Percentiles rank a stretch among this genome's conserved stretches.
Evolutionary conservation across 208 protist genomes (phyloP).

Genomic region (Leptomonas seymouri): DNA sequence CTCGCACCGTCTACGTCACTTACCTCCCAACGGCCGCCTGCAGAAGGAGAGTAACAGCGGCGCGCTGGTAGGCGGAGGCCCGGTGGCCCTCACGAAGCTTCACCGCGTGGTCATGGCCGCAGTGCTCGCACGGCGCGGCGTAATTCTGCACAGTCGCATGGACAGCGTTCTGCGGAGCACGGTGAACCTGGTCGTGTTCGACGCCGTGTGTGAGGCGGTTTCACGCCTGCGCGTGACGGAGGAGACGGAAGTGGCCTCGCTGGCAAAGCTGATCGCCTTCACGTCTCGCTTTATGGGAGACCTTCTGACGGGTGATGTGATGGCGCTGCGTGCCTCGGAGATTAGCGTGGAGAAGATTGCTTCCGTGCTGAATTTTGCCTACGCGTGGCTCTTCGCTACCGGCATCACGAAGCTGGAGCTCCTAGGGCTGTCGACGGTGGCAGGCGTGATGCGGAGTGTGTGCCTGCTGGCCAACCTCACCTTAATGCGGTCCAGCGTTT

Average conservation of each 20-base stretch:
- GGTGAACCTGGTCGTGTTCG: constrained; percentile 89
- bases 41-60: constrained; percentile 36
- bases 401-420: constrained; percentile 76
- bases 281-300: constrained; percentile 70
- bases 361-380: constrained; percentile 70
- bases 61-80: constrained; percentile 17
- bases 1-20: constrained; percentile 76
- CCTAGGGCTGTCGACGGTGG: constrained; percentile 74
- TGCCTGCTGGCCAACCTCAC: constrained; percentile 75
- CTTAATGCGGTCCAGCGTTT: constrained; percentile 58
- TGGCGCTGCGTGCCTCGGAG: constrained; percentile 77
- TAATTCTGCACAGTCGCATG: constrained; percentile 76
- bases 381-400: constrained; percentile 77
- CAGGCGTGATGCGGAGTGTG: constrained; percentile 64
- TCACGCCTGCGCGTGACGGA: constrained; percentile 62
- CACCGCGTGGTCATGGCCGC: constrained; percentile 66
- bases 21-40: constrained; percentile 83
- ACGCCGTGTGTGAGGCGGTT: constrained; percentile 80
- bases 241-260: constrained; percentile 49
- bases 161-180: constrained; percentile 82
- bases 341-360: constrained; percentile 67
- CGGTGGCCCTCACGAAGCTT: constrained; percentile 30
- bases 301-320: constrained; percentile 64
- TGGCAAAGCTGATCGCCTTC: constrained; percentile 76
- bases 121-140: constrained; percentile 65